Evolutionary conservation across 208 protist genomes (phyloP).

Genomic region (Leishmania arabica): DNA sequence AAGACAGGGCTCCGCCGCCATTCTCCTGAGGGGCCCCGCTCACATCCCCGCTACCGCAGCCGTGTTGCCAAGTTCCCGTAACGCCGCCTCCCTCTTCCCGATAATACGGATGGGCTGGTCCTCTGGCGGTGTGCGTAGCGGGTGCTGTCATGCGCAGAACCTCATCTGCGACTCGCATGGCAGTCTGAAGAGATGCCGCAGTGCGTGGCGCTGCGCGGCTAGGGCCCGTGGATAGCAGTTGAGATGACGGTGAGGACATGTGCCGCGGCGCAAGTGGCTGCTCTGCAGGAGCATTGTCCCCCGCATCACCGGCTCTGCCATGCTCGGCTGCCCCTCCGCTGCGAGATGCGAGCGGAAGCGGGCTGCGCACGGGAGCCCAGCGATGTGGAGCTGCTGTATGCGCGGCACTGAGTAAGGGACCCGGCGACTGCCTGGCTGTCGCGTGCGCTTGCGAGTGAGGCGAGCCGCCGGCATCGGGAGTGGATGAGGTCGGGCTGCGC

Average conservation of each 20-base stretch:
- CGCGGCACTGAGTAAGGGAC: not conserved
- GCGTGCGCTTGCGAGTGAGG: not conserved
- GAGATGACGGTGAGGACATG: not conserved
- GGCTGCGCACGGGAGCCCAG: slow-evolving; percentile 16
- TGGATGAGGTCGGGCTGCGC: slow-evolving; percentile 10
- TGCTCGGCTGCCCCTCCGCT: not conserved
- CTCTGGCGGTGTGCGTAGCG: not conserved
- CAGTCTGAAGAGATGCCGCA: not conserved
- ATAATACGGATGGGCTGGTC: slow-evolving; percentile 21
- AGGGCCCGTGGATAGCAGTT: not conserved
- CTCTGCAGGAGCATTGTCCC: not conserved
- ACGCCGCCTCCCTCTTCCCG: not conserved
- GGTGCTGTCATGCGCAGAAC: slow-evolving; percentile 15
- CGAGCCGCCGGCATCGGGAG: not conserved
- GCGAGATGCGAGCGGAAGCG: not conserved
- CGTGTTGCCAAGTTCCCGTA: not conserved
- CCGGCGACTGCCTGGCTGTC: not conserved
- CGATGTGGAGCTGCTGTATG: not conserved
- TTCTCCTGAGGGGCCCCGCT: not conserved
- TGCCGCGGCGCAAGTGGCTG: not conserved
- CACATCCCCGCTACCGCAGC: not conserved
- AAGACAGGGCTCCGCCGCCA: not conserved
- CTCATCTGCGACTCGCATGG: slow-evolving; percentile 26
- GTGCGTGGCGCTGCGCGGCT: not conserved
- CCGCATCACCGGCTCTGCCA: not conserved